Base-by-base conservation (phyloP, 2,329 filamentous ascomycete species). In the Neonectria magnoliae region DNA sequence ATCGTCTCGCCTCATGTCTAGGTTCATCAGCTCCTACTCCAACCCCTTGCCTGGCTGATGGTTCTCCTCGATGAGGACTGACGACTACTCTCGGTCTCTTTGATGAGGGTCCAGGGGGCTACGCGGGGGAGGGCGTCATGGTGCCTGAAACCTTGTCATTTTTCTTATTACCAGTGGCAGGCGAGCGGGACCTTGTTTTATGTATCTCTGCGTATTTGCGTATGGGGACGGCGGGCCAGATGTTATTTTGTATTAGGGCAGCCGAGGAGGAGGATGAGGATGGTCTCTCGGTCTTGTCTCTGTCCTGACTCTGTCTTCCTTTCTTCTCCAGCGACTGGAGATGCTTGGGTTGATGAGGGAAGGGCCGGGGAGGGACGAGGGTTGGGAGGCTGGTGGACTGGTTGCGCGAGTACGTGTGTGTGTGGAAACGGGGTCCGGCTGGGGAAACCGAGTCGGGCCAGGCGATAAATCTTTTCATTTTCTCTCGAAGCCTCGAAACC, bases 391-490 rank as follows among this genome's bases (percentile, higher is more conserved):
- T 54, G 41, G 65, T 65, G 63, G 71, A 66, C 65, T 66, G 68
- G 62, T 66, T 58, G 68, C 60, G 67, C 62, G 68, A 61, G 70
- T 65, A 64, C 69, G 65, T 70, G 71, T 67, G 71, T 71, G 70
- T 65, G 66, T 71, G 70, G 69, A 71, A 67, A 68, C 66, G 71
- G 71, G 65, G 65, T 57, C 64, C 57, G 71, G 27, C 66, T 69
- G 60, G 68, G 71, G 60, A 60, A 70, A 72, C 68, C 65, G 50
- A 60, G 71, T 65, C 62, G 72, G 67, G 76, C 78, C 81, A 81
- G 80, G 81, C 81, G 77, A 82, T 83, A 81, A 77, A 82, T 82
- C 76, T 81, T 82, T 78, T 81, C 76, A 73, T 80, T 82, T 82
- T 81, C 76, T 77, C 76, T 77, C 71, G 69, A 72, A 73, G 71